Evolutionary conservation across 2,329 filamentous ascomycete genomes (phyloP).

Genomic region (Colletotrichum salicis): DNA sequence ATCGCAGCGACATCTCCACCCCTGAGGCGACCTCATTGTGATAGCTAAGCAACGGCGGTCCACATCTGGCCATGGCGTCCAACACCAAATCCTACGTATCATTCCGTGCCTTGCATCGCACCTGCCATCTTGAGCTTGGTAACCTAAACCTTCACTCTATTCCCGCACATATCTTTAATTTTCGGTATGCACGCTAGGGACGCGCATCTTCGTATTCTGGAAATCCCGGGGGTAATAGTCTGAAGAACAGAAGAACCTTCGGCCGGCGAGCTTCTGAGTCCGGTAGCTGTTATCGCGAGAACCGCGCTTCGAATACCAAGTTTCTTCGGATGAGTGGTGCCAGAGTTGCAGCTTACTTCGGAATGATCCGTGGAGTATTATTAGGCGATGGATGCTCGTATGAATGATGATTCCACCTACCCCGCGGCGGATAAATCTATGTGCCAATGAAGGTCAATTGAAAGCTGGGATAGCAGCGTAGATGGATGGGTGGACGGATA

Average conservation of each 20-base stretch:
- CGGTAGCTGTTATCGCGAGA: not conserved
- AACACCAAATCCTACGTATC: not conserved
- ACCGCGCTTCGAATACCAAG: not conserved
- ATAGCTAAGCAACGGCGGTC: slow-evolving; percentile 16
- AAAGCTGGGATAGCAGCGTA: too few species aligned
- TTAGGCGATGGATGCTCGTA: not conserved
- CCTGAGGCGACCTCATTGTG: slow-evolving; percentile 17
- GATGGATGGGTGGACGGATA: too few species aligned
- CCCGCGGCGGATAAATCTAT: not conserved
- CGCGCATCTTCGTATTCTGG: slow-evolving; percentile 18
- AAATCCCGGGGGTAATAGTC: not conserved
- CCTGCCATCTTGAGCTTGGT: slow-evolving; percentile 32
- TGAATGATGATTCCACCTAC: not conserved
- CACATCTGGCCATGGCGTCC: not conserved
- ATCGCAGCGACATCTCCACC: slow-evolving; percentile 19
- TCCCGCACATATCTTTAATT: not conserved
- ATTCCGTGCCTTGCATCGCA: slow-evolving; percentile 8
- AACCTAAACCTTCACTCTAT: not conserved
- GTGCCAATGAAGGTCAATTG: too few species aligned
- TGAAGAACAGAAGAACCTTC: too few species aligned
- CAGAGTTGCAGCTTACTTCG: not conserved
- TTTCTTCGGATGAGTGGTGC: not conserved
- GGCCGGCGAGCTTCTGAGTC: not conserved
- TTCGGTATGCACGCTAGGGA: slow-evolving; percentile 10
- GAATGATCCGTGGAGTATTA: not conserved